Conservation (phyloP, 768 basidiomycete species). For the Clathrus columnatus region DNA sequence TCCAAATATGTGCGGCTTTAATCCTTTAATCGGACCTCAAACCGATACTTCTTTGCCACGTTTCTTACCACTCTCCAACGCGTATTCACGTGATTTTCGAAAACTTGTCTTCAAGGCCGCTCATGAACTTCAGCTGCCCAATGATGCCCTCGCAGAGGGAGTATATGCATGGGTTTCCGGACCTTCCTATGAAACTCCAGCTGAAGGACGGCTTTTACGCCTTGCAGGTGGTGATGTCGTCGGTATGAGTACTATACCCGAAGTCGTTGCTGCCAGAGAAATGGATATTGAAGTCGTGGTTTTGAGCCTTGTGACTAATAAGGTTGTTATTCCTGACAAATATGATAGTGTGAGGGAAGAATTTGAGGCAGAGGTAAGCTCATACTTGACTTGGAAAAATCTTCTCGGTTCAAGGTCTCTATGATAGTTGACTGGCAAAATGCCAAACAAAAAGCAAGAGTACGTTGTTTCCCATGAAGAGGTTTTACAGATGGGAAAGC, state of each 20-base stretch:
- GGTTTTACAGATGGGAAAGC: constrained; percentile 55
- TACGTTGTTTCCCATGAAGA: constrained; percentile 70
- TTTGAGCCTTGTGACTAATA: constrained; percentile 79
- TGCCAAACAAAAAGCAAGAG: constrained; percentile 30
- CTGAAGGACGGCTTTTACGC: constrained; percentile 73
- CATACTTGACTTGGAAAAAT: constrained; percentile 51
- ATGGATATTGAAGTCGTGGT: constrained; percentile 70
- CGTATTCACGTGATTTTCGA: constrained; percentile 68
- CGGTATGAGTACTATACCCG: constrained; percentile 89
- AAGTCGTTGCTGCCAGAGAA: constrained; percentile 73
- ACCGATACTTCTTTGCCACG: constrained; percentile 52
- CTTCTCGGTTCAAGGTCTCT: no score
- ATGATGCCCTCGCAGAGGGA: constrained; percentile 63
- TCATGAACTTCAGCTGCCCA: constrained; percentile 44
- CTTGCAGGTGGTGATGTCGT: constrained; percentile 80
- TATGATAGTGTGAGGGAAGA: constrained; percentile 66
- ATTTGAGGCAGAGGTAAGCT: constrained; percentile 64
- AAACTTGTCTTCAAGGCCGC: constrained; percentile 66
- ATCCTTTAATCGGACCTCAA: constrained; percentile 70
- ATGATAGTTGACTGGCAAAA: constrained; percentile 54
- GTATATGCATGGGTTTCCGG: constrained; percentile 87
- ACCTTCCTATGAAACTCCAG: constrained; percentile 84
- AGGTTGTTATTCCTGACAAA: constrained; percentile 61
- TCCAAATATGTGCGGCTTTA: constrained; percentile 67
- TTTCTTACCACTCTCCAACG: constrained; percentile 78